Evolutionary conservation across 176 grass and related monocot species (phyloP), one percentile per base, ranked within the genome.

Genomic region (Cenchrus americanus): DNA sequence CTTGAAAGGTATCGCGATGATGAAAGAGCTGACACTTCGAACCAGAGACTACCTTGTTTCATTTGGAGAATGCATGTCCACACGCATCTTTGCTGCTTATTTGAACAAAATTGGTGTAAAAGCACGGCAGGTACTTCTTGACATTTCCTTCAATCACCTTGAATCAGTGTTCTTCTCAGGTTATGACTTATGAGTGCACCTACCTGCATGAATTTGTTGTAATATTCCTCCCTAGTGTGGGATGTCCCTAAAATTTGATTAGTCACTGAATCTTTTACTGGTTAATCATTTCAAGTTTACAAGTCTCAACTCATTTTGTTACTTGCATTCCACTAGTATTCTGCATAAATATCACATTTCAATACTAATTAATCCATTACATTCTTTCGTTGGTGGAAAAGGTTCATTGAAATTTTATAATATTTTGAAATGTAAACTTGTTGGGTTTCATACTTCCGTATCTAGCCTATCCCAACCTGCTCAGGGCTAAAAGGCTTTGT

Each of bases 61-160:
- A 77, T 96, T 99, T 73, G 97, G 97, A 58, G 93, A 99, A 87
- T 96, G 97, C 81, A 94, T 96, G 91, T 96, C 91, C 75, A 99
- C 93, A 59, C 67, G 93, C 14, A 86, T 96, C 91, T 99, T 99
- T 72, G 77, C 93, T 61, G 91, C 91, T 85, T 99, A 99, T 92
- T 80, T 99, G 53, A 99, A 94, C 89, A 94, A 96, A 92, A 72
- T 87, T 77, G 78, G 91, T 5, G 52, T 89, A 77, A 91, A 92
- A 94, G 97, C 97, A 79, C 79, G 66, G 3, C 97, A 99, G 89
- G 91, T 96, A 89, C 40, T 44, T 78, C 57, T 84, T 62, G 4
- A 17, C 5, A 53, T 88, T 52, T 71, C 65, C 46, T 79, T 82
- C 1, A 13, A 74, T 82, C 75, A 49, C 22, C 0, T 18, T 79